These are phyloP conservation scores for Backusella westeae DNA, from an alignment of 192 early-diverging fungal genomes.

Conservation along the genomic window DNA sequence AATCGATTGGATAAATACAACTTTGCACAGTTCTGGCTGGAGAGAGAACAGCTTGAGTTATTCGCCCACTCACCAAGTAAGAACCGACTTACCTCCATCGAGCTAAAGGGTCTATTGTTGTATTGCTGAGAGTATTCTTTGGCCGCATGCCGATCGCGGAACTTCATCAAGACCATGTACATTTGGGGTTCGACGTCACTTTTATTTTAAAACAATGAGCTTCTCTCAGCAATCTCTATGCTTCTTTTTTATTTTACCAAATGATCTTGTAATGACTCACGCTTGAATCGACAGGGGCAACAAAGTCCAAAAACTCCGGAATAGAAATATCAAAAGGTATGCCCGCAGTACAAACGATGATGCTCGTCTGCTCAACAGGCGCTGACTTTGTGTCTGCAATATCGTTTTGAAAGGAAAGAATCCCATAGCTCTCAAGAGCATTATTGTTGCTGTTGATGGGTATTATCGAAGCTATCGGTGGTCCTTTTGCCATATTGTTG, in stretches of 20 bases:
- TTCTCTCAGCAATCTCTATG: too few species aligned
- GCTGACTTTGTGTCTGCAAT: neutral
- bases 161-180: conserved; percentile 89
- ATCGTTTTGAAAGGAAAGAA: neutral
- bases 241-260: conserved; percentile 29
- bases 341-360: conserved; percentile 70
- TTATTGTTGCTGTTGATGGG: neutral
- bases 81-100: conserved; percentile 59
- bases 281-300: conserved; percentile 61
- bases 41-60: too few species aligned
- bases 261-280: conserved; percentile 80
- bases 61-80: too few species aligned
- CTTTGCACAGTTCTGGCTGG: conserved; percentile 73
- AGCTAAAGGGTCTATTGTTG: conserved; percentile 84
- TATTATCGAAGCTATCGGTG: neutral
- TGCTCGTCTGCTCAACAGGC: neutral
- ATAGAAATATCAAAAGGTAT: conserved; percentile 89
- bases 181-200: conserved; percentile 81
- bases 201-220: neutral
- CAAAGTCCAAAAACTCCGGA: conserved; percentile 87
- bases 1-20: conserved; percentile 77
- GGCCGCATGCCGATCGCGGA: conserved; percentile 60
- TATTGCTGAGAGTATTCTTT: conserved; percentile 72
- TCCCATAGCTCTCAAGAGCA: neutral
- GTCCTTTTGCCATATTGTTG: neutral